Evolutionary conservation across 371 early-diverging fungal genomes (phyloP).

Genomic region (Gilbertella persicaria): DNA sequence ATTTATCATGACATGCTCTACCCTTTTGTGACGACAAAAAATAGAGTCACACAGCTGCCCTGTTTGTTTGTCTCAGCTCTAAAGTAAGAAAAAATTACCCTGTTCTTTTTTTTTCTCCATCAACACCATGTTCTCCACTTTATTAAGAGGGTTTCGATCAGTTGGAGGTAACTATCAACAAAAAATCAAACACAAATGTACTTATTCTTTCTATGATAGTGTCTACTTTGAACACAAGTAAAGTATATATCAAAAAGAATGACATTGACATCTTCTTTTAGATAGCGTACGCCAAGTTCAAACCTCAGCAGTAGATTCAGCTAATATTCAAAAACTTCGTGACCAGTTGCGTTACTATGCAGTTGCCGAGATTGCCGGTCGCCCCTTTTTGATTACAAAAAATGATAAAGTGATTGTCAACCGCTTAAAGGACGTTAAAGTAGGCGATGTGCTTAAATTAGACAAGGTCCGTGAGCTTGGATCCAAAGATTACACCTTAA

Average conservation of each 20-base stretch:
- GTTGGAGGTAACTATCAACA: slow-evolving; percentile 7
- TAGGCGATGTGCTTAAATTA: slow-evolving; percentile 88
- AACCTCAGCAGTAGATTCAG: slow-evolving; percentile 16
- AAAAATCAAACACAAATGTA: not conserved
- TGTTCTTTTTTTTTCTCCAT: not conserved
- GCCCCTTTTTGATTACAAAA: slow-evolving; percentile 84
- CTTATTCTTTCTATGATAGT: slow-evolving; percentile 5
- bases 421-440: slow-evolving; percentile 73
- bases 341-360: slow-evolving; percentile 75
- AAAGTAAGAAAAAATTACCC: too few relatives aligned
- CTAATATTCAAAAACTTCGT: slow-evolving; percentile 44
- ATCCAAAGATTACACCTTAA: slow-evolving; percentile 80
- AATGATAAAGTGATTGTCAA: slow-evolving; percentile 89
- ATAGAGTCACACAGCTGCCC: too few relatives aligned
- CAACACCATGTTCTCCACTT: slow-evolving; percentile 15
- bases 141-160: slow-evolving; percentile 19
- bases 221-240: slow-evolving; percentile 28
- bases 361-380: slow-evolving; percentile 85
- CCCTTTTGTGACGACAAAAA: not conserved
- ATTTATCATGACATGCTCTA: not conserved
- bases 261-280: not conserved
- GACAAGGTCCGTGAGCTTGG: slow-evolving; percentile 90
- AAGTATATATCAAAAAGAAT: not conserved
- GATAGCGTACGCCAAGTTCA: slow-evolving; percentile 21
- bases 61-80: not conserved